Base-by-base conservation (phyloP, 768 basidiomycete genomes). In the Mycena chlorophos region DNA sequence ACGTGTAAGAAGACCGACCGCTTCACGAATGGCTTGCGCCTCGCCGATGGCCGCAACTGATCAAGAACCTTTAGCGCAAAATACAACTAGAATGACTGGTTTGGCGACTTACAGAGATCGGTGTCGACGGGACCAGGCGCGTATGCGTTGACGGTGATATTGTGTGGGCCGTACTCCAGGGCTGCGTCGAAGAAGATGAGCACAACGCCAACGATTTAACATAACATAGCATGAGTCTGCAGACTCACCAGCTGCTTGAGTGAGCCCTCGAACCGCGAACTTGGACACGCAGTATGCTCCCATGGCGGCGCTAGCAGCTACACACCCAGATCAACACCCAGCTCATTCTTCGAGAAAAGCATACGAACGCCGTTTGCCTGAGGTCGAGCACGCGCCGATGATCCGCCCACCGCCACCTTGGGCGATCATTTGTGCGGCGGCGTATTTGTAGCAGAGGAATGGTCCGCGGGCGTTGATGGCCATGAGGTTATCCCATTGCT, bases 231-330 rank as follows among this genome's bases (percentile, higher is more conserved):
- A 5, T 19, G n/a, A n/a, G n/a, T n/a, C n/a, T n/a, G 3, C 30
- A 17, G 3, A 58, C 70, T 39, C 47, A 73, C 72, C 71, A 17
- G 66, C 65, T 16, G 62, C 61, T 54, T 78, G 76, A 1, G 78
- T 78, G 25, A 79, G 58, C 16, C 73, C 76, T 25, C 76, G 66
- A 0, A 80, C 48, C 2, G 76, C 76, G 58, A 77, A 78, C 61
- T 80, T 79, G 3, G 71, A 73, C 0, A 69, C 63, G 34, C 63
- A 67, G 52, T 79, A 80, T 14, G 70, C 62, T 6, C 60, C 51
- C 26, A 47, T 39, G 5, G 48, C 49, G 22, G 40, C 22, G 10
- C 61, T 63, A 64, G 14, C 2, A 12, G 13, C 12, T n/a, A 17
- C n/a, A 13, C n/a, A 25, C 47, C 19, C 14, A 20, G 5, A 23